Base-by-base conservation (phyloP, 2,329 filamentous ascomycete species). In the Sporothrix pallida region DNA sequence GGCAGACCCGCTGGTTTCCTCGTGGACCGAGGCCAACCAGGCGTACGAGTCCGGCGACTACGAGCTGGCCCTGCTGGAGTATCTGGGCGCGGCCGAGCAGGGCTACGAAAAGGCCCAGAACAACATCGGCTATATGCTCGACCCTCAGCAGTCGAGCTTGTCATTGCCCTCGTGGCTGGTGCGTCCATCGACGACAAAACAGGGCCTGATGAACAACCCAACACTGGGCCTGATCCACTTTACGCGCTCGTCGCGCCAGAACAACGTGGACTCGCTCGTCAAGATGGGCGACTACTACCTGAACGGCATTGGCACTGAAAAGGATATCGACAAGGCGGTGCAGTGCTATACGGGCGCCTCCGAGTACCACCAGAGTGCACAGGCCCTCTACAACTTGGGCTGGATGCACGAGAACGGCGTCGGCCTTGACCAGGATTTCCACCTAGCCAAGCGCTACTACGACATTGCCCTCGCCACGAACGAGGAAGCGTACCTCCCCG, bases 361-460 rank as follows among this genome's bases (percentile, higher is more conserved):
- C 0, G 96, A 99, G 80, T 94, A 93, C 74, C 91, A 95, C 77
- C 92, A 94, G 79, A 97, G 94, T 78, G 96, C 95, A 2, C 97
- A 99, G 82, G 96, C 97, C 15, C 89, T 98, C 73, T 99, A 94
- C 89, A 98, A 99, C 79, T 86, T 99, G 15, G 97, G 96, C 5
- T 99, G 96, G 96, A 98, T 99, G 95, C 94, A 99, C 79, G 96
- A 99, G 83, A 98, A 98, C 79, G 96, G 96, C 8, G 87, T 98
- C 69, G 94, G 95, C 1, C 88, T 98, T 23, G 92, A 93, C 72
- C 96, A 99, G 80, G 96, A 99, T 80, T 99, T 97, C 81, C 96
- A 99, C 80, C 90, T 99, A 73, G 96, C 97, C 1, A 99, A 99
- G 83, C 87, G 96, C 72, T 97, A 95, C 82, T 99, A 99, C 80